Conservation (phyloP, 495 filamentous ascomycete species). For the Aspergillus wentii region DNA sequence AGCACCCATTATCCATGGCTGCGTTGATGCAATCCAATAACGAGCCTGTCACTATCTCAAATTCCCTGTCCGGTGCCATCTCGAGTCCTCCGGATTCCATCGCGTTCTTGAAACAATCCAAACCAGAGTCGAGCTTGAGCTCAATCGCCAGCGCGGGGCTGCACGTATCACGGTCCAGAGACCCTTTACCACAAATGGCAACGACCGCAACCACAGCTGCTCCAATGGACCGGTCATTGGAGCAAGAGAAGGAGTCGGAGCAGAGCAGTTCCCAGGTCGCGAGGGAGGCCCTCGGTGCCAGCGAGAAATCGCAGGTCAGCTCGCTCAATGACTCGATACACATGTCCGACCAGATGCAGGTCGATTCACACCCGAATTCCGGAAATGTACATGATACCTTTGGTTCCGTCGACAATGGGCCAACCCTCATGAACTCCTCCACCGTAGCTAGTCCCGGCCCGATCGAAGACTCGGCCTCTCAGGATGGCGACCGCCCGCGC, state of each 20-base stretch:
- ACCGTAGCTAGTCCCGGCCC: slow-evolving; percentile 45
- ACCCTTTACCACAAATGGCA: slow-evolving; percentile 28
- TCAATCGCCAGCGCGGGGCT: slow-evolving; percentile 44
- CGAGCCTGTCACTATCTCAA: slow-evolving; percentile 39
- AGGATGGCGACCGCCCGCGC: slow-evolving; percentile 36
- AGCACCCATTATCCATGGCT: slow-evolving; percentile 39
- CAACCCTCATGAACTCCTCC: slow-evolving; percentile 34
- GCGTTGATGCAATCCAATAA: slow-evolving; percentile 43
- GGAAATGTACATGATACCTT: slow-evolving; percentile 26
- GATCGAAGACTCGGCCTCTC: slow-evolving; percentile 39
- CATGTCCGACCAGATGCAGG: slow-evolving; percentile 41
- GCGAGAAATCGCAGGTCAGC: slow-evolving; percentile 31
- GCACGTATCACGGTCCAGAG: slow-evolving; percentile 38
- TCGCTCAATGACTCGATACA: slow-evolving; percentile 24
- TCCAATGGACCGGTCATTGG: slow-evolving; percentile 28
- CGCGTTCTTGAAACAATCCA: slow-evolving; percentile 33
- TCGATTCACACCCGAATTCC: slow-evolving; percentile 30
- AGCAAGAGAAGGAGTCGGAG: slow-evolving; percentile 33
- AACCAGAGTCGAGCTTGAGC: slow-evolving; percentile 37
- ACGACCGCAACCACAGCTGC: slow-evolving; percentile 14
- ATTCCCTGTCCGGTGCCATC: slow-evolving; percentile 23
- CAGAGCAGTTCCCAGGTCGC: slow-evolving; percentile 40
- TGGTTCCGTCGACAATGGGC: slow-evolving; percentile 24
- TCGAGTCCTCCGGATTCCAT: slow-evolving; percentile 27
- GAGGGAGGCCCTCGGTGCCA: slow-evolving; percentile 39